Evolutionary conservation across 1,284 basidiomycete species (phyloP), one percentile per base, ranked within the genome.

Genomic region (Ganoderma sp.): DNA sequence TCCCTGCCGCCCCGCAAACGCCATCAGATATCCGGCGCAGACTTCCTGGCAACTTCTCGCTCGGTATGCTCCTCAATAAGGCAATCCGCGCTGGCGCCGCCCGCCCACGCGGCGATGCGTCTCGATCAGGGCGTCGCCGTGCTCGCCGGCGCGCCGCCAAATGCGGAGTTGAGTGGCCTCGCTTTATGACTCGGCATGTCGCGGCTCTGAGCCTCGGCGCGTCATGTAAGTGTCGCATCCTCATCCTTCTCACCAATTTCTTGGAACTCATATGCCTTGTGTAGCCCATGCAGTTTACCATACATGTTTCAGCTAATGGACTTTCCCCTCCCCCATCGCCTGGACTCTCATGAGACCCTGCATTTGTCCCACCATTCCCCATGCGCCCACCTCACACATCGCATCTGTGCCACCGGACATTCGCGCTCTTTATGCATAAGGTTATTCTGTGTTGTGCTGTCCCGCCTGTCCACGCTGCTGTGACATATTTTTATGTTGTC

Each of bases 1-100:
- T 70, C 72, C 41, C 64, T 77, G 42, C 76, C 75, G 52, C 75
- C 77, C 15, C 73, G 75, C 39, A 79, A 79, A 74, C 78, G 77
- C 66, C 76, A 76, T 37, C 76, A 76, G 71, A 66, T 76, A 66
- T 72, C 75, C 66, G 73, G 72, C 61, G 73, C 70, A 56, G 70
- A 72, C 62, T 69, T 71, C 63, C 68, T 74, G 72, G 69, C 69
- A 62, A 67, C 71, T 62, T 65, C 71, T 63, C 74, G 73, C 56
- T 68, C 76, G 65, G 69, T 73, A 69, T 71, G 71, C 67, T 71
- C 71, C 59, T 72, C 72, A 72, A 72, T 75, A 63, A 74, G 75
- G 62, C 73, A 73, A 60, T 69, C 73, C 25, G 66, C 65, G 48
- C 61, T 73, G 66, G 42, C 66, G 37, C 65, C 73, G 52, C 66